Evolutionary conservation across 2,329 filamentous ascomycete genomes (phyloP).

Genomic region (Diplodia corticola): DNA sequence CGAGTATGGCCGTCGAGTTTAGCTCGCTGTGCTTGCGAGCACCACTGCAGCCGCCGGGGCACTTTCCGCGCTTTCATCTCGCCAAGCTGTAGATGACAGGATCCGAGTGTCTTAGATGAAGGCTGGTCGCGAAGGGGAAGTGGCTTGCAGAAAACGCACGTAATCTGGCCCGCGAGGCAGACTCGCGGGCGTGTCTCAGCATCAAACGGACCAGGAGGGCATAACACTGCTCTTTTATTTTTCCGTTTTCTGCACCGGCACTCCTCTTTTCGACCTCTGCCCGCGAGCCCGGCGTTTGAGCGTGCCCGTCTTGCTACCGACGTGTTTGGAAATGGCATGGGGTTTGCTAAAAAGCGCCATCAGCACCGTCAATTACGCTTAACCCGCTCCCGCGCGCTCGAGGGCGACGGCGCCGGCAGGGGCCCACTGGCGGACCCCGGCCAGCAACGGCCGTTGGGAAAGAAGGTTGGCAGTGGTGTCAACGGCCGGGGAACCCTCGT

Average conservation of each 20-base stretch:
- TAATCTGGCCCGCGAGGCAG: conserved; percentile 9
- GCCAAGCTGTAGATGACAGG: background rate
- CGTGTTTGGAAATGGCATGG: conserved; percentile 9
- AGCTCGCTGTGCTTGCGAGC: background rate
- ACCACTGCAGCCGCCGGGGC: too few species aligned
- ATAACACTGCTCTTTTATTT: conserved; percentile 17
- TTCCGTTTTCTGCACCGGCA: conserved; percentile 18
- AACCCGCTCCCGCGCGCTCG: conserved; percentile 8
- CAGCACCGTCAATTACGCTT: conserved; percentile 13
- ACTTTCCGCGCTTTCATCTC: background rate
- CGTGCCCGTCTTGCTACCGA: background rate
- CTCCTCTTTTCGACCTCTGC: conserved; percentile 9
- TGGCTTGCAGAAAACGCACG: conserved; percentile 20
- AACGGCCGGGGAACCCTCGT: conserved; percentile 12
- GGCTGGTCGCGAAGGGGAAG: background rate
- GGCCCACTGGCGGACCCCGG: background rate
- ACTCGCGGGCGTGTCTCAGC: conserved; percentile 12
- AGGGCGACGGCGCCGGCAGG: background rate
- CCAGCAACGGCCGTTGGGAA: background rate
- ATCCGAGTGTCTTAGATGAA: conserved; percentile 6
- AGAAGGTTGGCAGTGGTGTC: background rate
- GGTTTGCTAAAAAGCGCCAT: background rate
- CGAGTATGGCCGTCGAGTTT: background rate
- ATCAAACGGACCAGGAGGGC: conserved; percentile 8
- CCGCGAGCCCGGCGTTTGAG: conserved; percentile 12